A percentile compares a stretch with the other conserved stretches of the same genome.
phyloP scores from a whole-genome alignment of 2,329 filamentous ascomycete genomes.

The Ramichloridium luteum region DNA sequence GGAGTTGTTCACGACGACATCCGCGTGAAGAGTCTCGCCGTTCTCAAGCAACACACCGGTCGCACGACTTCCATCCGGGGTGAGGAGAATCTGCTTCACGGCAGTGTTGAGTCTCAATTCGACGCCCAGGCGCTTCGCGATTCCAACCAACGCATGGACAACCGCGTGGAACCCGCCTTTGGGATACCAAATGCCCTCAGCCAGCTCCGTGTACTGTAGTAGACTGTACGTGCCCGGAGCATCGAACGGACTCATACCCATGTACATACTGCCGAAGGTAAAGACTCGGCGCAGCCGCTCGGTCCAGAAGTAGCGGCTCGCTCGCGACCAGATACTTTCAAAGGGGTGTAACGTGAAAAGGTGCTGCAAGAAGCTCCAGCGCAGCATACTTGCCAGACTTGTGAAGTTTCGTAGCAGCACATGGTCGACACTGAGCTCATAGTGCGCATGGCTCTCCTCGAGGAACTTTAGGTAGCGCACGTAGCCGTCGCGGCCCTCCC shows the following conservation, averaged over 20 bases:
- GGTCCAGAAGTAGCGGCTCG: conserved; percentile 55
- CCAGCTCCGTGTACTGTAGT: conserved; percentile 62
- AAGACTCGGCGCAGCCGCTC: conserved; percentile 59
- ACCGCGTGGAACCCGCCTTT: conserved; percentile 55
- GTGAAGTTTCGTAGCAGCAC: conserved; percentile 58
- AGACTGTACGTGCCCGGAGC: conserved; percentile 63
- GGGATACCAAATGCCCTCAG: conserved; percentile 67
- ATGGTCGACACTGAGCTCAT: conserved; percentile 53
- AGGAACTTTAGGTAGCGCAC: conserved; percentile 56
- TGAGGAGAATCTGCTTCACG: conserved; percentile 44
- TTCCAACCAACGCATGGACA: conserved; percentile 49
- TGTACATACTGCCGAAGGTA: conserved; percentile 71
- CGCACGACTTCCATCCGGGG: conserved; percentile 39
- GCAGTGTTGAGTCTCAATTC: conserved; percentile 48
- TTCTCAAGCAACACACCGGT: conserved; percentile 48
- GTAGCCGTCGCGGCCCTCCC: conserved; percentile 60
- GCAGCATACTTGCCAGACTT: conserved; percentile 44
- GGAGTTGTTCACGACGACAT: conserved; percentile 59
- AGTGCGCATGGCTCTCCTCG: conserved; percentile 55
- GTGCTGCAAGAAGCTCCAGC: conserved; percentile 46
- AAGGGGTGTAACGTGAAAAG: conserved; percentile 55
- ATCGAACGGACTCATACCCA: conserved; percentile 69
- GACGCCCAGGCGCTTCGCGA: conserved; percentile 51
- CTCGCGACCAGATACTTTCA: conserved; percentile 55
- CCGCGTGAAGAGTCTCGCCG: conserved; percentile 48